A percentile compares a stretch with the other conserved stretches of the same genome.
These are phyloP conservation scores for Lentinus brumalis DNA, from an alignment of 768 basidiomycete species.

Conservation along the genomic window DNA sequence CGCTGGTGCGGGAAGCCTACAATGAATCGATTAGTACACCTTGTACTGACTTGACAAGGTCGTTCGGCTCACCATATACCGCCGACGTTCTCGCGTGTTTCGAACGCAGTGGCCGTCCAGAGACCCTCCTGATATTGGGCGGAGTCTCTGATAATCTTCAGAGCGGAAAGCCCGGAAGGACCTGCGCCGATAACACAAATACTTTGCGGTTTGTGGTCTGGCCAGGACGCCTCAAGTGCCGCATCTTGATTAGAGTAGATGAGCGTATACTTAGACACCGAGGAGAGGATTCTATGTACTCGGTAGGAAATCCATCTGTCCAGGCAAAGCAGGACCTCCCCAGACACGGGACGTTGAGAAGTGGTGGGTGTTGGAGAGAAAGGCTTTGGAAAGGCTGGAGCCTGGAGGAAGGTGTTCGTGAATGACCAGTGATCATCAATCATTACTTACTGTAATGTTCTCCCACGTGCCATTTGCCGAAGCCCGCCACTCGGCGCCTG, in stretches of 20 bases:
- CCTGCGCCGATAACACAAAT: constrained; percentile 81
- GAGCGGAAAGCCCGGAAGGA: constrained; percentile 68
- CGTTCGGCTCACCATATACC: constrained; percentile 67
- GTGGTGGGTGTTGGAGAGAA: no score
- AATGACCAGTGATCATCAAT: no score
- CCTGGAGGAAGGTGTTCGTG: neutral
- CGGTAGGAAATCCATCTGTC: constrained; percentile 18
- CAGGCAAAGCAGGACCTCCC: no score
- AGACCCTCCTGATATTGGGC: constrained; percentile 53
- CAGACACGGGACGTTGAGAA: no score
- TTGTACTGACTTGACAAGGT: neutral
- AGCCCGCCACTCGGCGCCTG: neutral
- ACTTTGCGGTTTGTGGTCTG: neutral
- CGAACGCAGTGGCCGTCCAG: constrained; percentile 71
- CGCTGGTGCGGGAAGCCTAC: constrained; percentile 58
- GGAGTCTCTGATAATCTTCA: constrained; percentile 65
- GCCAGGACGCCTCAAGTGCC: constrained; percentile 7
- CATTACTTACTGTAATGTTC: no score
- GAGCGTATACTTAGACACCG: neutral
- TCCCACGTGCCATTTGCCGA: no score
- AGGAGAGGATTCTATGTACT: constrained; percentile 12
- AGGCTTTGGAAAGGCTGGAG: no score
- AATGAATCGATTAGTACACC: neutral
- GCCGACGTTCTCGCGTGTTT: constrained; percentile 65
- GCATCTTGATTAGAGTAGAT: neutral